Base-by-base conservation (phyloP, 495 filamentous ascomycete species). In the Aspergillus bertholletiae region DNA sequence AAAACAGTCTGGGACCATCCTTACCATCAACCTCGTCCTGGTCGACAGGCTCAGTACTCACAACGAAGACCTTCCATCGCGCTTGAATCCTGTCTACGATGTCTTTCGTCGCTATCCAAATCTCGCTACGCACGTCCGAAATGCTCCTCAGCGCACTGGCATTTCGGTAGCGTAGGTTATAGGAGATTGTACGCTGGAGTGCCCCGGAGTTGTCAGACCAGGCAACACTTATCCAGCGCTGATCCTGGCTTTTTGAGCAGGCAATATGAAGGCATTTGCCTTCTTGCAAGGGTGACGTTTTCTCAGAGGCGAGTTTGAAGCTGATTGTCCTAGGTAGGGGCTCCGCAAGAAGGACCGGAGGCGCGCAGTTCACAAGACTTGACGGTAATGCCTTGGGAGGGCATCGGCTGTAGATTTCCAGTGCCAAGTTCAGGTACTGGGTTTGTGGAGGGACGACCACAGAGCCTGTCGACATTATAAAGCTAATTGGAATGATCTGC, bases 321-420 rank as follows among this genome's bases (percentile, higher is more conserved):
- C 87, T 84, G 47, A 97, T 88, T 21, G 69, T 69, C 40, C 82
- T 84, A 11, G 92, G 90, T 17, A 88, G 63, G 5, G 82, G 70
- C 53, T 87, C 81, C 47, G 92, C 88, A 0, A 99, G 80, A 53
- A 88, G 73, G 17, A 97, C 81, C 0, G 91, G 86, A 0, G 90
- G 84, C 0, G 88, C 82, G 30, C 84, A 82, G 17, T 68, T 69
- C 11, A 69, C 52, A 54, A 67, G 57, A 13, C 57, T 66, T 49
- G 71, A 30, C 41, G 66, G 56, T 54, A 58, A 9, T 56, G 84
- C 73, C 26, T 81, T 84, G 8, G 79, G 78, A 5, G 80, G 75
- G 66, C 91, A 96, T 22, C 94, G 84, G 58, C 92, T 88, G 63
- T 97, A 97, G 12, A 94, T 84, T 65, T 97, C 91, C 21, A 91